Evolutionary conservation across 208 protist genomes (phyloP).

Genomic region (Acanthamoeba sp.): DNA sequence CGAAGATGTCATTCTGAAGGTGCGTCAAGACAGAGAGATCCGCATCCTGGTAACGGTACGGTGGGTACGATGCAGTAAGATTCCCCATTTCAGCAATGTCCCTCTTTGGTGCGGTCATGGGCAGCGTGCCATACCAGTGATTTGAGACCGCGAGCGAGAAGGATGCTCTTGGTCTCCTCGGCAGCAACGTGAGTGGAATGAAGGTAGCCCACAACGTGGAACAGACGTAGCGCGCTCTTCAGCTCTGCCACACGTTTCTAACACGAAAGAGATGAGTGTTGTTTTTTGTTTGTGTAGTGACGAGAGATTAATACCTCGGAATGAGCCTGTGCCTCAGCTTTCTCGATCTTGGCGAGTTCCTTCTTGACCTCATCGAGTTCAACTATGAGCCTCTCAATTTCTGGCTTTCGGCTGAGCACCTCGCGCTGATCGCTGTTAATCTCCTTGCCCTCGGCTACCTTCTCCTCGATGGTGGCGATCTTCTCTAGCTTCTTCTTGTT

Average conservation of each 20-base stretch:
- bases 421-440: slow-evolving; percentile 49
- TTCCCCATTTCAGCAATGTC: background rate
- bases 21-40: slow-evolving; percentile 4
- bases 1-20: slow-evolving; percentile 27
- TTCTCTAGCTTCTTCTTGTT: slow-evolving; percentile 56
- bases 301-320: background rate
- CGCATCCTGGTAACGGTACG: background rate
- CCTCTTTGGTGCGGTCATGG: no score
- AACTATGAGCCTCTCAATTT: background rate
- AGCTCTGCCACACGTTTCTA: background rate
- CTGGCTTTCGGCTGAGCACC: slow-evolving; percentile 27
- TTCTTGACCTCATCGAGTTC: slow-evolving; percentile 41
- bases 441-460: slow-evolving; percentile 29
- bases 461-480: slow-evolving; percentile 31
- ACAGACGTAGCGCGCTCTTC: slow-evolving; percentile 8
- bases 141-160: background rate
- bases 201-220: slow-evolving; percentile 23
- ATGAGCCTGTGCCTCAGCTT: background rate
- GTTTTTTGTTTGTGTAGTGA: no score
- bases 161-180: background rate
- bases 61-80: background rate
- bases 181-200: background rate
- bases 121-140: background rate
- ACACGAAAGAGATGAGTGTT: background rate
- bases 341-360: background rate